Percentiles rank a stretch among this genome's conserved stretches.
phyloP scores from a whole-genome alignment of 306 rosid genomes.

The Luffa aegyptiaca region DNA sequence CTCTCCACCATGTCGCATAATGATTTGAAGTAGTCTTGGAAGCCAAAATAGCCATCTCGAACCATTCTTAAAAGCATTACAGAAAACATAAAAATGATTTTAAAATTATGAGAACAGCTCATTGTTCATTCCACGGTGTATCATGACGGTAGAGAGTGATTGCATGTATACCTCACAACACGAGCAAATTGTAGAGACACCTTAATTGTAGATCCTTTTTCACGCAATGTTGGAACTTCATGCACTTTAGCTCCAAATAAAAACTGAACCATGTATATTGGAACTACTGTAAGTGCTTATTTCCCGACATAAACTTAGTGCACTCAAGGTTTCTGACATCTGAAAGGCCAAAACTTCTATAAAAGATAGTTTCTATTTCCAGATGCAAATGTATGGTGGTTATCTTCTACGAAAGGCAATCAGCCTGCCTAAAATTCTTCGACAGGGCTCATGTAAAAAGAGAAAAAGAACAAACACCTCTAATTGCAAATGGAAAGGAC shows the following conservation, averaged over 20 bases:
- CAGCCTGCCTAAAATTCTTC: no score
- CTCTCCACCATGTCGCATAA: slow-evolving; percentile 52
- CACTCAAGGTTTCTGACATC: neutral
- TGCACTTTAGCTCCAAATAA: slow-evolving; percentile 55
- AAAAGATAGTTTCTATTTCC: neutral
- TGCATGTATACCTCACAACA: slow-evolving; percentile 35
- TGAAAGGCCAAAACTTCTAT: neutral
- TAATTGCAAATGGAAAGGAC: neutral
- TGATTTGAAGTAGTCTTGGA: slow-evolving; percentile 48
- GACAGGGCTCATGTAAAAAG: neutral
- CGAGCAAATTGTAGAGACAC: slow-evolving; percentile 52
- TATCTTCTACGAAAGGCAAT: neutral
- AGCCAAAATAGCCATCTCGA: slow-evolving; percentile 58
- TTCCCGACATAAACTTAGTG: neutral
- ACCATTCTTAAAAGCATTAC: slow-evolving; percentile 34
- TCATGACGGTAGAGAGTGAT: neutral
- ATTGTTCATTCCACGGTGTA: neutral
- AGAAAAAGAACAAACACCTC: neutral
- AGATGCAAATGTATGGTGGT: neutral
- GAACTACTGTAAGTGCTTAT: neutral
- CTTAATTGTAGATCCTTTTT: slow-evolving; percentile 25
- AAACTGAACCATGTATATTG: slow-evolving; percentile 31
- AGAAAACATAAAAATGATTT: slow-evolving; percentile 9
- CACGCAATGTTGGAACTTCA: slow-evolving; percentile 50
- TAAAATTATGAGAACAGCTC: neutral